These are phyloP conservation scores for Zasmidium cellare DNA, from an alignment of 2,329 filamentous ascomycete genomes.

Conservation along the genomic window DNA sequence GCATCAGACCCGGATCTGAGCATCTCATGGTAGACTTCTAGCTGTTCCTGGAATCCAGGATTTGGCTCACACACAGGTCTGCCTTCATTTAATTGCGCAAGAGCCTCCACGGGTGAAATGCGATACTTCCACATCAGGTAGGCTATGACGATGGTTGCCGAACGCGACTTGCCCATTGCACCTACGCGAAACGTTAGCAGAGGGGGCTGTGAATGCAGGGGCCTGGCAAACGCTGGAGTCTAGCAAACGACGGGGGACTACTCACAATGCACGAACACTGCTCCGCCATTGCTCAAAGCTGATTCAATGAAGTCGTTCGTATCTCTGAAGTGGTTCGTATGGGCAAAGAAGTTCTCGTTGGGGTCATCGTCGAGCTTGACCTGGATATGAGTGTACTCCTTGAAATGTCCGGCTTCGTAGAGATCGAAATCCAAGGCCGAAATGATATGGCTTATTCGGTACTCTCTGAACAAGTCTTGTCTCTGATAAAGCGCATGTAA, in stretches of 20 bases:
- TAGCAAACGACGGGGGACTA: neutral
- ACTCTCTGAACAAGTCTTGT: conserved; percentile 64
- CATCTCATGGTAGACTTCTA: conserved; percentile 85
- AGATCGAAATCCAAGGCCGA: conserved; percentile 69
- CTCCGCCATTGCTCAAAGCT: conserved; percentile 62
- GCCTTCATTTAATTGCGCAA: conserved; percentile 67
- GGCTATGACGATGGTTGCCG: conserved; percentile 77
- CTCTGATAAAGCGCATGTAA: conserved; percentile 41
- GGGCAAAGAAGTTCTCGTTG: conserved; percentile 68
- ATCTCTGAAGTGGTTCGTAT: conserved; percentile 70
- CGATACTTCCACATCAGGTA: conserved; percentile 68
- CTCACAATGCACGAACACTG: conserved; percentile 67
- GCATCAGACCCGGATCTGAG: conserved; percentile 24
- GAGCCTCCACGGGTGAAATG: conserved; percentile 60
- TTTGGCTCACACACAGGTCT: conserved; percentile 87
- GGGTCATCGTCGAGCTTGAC: conserved; percentile 88
- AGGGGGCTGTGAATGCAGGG: neutral
- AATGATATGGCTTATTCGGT: conserved; percentile 82
- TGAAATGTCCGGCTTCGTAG: conserved; percentile 59
- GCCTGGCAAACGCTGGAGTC: too few relatives aligned
- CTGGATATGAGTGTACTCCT: conserved; percentile 61
- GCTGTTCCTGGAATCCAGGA: conserved; percentile 82
- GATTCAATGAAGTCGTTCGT: conserved; percentile 74
- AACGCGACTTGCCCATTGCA: conserved; percentile 93
- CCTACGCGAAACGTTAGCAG: neutral